Conservation (phyloP, 306 rosid genomes). For the Cucumis cinereus region DNA sequence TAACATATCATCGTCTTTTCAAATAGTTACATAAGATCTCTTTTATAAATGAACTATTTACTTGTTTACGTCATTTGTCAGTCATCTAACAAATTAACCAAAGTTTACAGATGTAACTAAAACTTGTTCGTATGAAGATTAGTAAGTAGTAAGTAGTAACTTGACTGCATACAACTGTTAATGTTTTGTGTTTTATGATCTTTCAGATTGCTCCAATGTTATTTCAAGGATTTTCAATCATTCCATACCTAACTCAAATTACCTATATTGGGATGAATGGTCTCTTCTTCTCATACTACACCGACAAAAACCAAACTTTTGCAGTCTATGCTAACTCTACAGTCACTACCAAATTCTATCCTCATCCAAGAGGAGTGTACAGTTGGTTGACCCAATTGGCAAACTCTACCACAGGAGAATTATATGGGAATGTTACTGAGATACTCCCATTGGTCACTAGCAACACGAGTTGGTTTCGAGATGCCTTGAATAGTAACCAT, state of each 20-base stretch:
- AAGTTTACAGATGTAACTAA: not conserved
- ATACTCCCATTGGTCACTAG: conserved; percentile 1
- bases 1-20: too few species aligned
- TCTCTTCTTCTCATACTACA: conserved; percentile 31
- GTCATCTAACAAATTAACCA: not conserved
- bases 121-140: too few species aligned
- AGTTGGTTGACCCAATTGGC: conserved; percentile 21
- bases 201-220: conserved; percentile 38
- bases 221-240: conserved; percentile 29
- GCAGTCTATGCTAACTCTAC: conserved; percentile 41
- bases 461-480: conserved; percentile 18
- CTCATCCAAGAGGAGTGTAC: not conserved
- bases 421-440: conserved; percentile 24
- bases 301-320: conserved; percentile 15
- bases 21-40: not conserved
- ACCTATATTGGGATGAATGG: conserved; percentile 39
- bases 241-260: conserved; percentile 34
- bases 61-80: too few species aligned
- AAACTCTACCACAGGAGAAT: conserved; percentile 22
- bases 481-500: conserved; percentile 8
- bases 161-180: not conserved
- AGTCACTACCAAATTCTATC: not conserved
- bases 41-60: too few species aligned
- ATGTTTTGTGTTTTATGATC: not conserved
- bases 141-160: not conserved